Conservation (phyloP, 768 basidiomycete genomes). For the Ramaria rubella region DNA sequence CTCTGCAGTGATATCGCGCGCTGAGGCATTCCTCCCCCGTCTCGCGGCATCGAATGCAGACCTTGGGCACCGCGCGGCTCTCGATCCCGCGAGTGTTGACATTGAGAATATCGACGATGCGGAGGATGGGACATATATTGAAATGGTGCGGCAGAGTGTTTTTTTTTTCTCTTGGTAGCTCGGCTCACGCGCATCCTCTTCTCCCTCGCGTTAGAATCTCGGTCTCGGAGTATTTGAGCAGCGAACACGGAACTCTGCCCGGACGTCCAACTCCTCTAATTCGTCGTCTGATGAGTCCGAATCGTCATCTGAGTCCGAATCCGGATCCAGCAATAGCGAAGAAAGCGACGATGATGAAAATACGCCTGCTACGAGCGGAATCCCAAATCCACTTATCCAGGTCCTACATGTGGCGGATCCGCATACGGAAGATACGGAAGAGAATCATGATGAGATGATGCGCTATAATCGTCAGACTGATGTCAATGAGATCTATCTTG, state of each 20-base stretch:
- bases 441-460: no score
- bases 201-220: constrained; percentile 40
- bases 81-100: constrained; percentile 54
- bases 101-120: constrained; percentile 54
- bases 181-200: not conserved
- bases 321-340: no score
- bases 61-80: constrained; percentile 37
- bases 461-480: no score
- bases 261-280: not conserved
- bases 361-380: no score
- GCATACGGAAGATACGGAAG: no score
- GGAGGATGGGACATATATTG: constrained; percentile 45
- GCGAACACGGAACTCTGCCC: not conserved
- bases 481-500: no score
- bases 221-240: constrained; percentile 56
- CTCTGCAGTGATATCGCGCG: constrained; percentile 52
- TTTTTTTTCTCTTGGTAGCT: not conserved
- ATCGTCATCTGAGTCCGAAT: not conserved
- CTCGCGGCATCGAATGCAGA: constrained; percentile 58
- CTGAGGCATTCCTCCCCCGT: constrained; percentile 62
- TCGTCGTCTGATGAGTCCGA: not conserved
- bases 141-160: constrained; percentile 46
- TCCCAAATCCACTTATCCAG: no score
- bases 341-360: no score
- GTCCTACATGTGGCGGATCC: no score